A percentile compares a stretch with the other conserved stretches of the same genome.
These are phyloP conservation scores for Shiraia sp. DNA, from an alignment of 2,329 filamentous ascomycete genomes.

Conservation along the genomic window DNA sequence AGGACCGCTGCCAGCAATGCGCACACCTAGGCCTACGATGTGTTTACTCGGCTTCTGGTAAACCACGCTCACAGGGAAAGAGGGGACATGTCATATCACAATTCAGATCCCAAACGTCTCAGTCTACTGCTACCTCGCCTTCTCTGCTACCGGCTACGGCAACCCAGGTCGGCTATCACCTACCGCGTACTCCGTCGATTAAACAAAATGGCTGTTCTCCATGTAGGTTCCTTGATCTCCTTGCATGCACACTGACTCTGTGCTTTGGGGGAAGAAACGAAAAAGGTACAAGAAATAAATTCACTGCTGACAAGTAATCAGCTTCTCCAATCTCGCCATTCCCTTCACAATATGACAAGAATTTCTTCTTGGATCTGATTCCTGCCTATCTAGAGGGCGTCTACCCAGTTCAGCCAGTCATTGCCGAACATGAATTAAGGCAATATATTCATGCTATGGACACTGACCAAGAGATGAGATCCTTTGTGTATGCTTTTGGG, in stretches of 20 bases:
- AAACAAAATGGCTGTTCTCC: slow-evolving; percentile 19
- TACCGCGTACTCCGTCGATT: slow-evolving; percentile 16
- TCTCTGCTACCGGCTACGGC: slow-evolving; percentile 31
- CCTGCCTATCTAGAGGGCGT: slow-evolving; percentile 51
- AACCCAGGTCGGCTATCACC: slow-evolving; percentile 9
- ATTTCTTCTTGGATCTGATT: slow-evolving; percentile 50
- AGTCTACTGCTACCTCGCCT: slow-evolving; percentile 19
- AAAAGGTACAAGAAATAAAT: no score
- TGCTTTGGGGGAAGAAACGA: background rate
- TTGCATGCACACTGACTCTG: background rate
- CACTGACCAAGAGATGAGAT: slow-evolving; percentile 42
- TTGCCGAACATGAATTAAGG: slow-evolving; percentile 47
- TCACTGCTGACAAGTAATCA: slow-evolving; percentile 11
- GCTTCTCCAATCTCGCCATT: slow-evolving; percentile 21
- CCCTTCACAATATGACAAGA: slow-evolving; percentile 22
- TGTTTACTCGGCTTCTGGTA: slow-evolving; percentile 47
- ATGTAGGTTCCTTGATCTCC: slow-evolving; percentile 16
- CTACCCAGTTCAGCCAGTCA: slow-evolving; percentile 54
- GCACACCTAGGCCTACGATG: slow-evolving; percentile 50
- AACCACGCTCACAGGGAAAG: slow-evolving; percentile 44
- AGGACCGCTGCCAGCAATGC: slow-evolving; percentile 48
- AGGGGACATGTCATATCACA: slow-evolving; percentile 49
- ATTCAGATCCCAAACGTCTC: slow-evolving; percentile 41
- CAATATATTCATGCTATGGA: slow-evolving; percentile 45
- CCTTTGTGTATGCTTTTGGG: slow-evolving; percentile 52